A percentile compares a stretch with the other conserved stretches of the same genome.
phyloP scores from a whole-genome alignment of 345 rosid genomes.

The Syzygium aromaticum region DNA sequence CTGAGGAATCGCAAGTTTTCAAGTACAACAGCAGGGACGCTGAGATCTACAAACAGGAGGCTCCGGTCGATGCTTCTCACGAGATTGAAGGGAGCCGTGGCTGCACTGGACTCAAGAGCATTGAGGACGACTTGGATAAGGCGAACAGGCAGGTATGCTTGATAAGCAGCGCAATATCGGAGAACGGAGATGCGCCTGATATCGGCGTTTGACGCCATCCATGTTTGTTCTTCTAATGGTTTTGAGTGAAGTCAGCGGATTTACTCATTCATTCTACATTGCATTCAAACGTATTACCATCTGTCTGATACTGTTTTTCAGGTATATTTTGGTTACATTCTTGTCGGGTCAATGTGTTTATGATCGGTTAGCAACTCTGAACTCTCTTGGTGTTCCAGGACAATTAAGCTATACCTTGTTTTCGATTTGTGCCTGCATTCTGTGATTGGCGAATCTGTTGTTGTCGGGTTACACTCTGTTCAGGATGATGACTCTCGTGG shows the following conservation, averaged over 20 bases:
- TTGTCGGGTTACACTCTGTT: not conserved
- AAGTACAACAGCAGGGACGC: not conserved
- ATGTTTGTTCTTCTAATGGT: not conserved
- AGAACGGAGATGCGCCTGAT: conserved; percentile 6
- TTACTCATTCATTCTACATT: conserved; percentile 8
- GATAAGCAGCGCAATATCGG: conserved; percentile 70
- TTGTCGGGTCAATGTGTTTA: not conserved
- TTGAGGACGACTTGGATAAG: not conserved
- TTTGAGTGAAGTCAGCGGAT: conserved; percentile 7
- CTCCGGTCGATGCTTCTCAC: not conserved
- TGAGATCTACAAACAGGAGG: not conserved
- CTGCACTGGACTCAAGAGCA: not conserved
- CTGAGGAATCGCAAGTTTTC: not conserved
- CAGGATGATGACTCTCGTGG: not conserved
- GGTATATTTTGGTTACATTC: not conserved
- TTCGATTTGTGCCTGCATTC: not conserved
- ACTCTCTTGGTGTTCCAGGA: not conserved
- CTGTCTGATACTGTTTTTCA: not conserved
- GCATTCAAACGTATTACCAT: conserved; percentile 1
- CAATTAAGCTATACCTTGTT: not conserved
- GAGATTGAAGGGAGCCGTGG: not conserved
- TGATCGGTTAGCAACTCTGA: not conserved
- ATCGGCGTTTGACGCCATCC: not conserved
- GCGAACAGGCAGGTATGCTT: not conserved
- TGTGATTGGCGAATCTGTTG: not conserved